Evolutionary conservation across 2,329 filamentous ascomycete genomes (phyloP).

Genomic region (Calonectria hongkongensis): DNA sequence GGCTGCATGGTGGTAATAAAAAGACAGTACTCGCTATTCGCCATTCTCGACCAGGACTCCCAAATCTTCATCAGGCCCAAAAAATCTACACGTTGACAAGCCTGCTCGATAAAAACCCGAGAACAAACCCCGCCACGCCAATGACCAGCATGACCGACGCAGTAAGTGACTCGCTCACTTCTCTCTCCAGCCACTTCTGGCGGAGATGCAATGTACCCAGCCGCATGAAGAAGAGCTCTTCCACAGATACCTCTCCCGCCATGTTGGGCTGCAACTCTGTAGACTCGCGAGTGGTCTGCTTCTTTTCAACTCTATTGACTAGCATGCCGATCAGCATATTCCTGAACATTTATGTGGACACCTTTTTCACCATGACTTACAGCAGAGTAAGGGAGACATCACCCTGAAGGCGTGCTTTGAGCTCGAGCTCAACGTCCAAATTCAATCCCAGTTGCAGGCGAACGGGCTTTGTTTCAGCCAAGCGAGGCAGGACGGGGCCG

Average conservation of each 20-base stretch:
- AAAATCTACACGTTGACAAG: conserved; percentile 39
- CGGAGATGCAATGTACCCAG: conserved; percentile 42
- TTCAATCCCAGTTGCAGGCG: conserved; percentile 46
- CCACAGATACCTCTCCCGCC: conserved; percentile 42
- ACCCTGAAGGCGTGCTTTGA: conserved; percentile 47
- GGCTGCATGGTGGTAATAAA: conserved; percentile 23
- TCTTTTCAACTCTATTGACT: conserved; percentile 50
- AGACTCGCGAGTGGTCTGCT: conserved; percentile 41
- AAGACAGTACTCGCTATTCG: neutral
- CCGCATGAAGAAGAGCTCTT: conserved; percentile 49
- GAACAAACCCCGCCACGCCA: conserved; percentile 42
- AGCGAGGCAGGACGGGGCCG: conserved; percentile 42
- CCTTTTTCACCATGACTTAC: conserved; percentile 34
- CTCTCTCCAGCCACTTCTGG: conserved; percentile 45
- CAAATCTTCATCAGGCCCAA: conserved; percentile 6
- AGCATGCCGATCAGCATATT: conserved; percentile 17
- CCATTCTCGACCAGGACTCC: neutral
- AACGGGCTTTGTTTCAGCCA: conserved; percentile 48
- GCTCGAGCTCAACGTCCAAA: conserved; percentile 47
- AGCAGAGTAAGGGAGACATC: conserved; percentile 47
- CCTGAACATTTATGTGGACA: neutral
- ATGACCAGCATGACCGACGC: conserved; percentile 47
- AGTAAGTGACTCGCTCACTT: conserved; percentile 47
- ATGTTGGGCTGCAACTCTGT: conserved; percentile 43
- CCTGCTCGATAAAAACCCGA: conserved; percentile 44